Evolutionary conservation across 2,329 filamentous ascomycete species (phyloP), one percentile per base, ranked within the genome.

Genomic region (Claviceps sp.): DNA sequence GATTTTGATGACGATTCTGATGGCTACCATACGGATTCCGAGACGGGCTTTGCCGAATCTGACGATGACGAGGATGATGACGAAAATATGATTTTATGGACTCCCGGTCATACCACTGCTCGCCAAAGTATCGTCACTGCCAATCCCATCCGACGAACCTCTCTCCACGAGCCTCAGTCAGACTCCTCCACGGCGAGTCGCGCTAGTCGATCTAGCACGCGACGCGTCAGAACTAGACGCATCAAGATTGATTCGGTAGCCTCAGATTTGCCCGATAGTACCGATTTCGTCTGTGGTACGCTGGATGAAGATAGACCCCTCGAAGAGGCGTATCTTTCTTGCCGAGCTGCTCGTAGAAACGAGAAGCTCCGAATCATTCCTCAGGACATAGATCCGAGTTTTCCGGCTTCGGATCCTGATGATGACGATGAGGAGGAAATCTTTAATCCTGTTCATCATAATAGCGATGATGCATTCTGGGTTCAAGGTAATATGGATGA

Each of bases 241-340:
- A 55, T 58, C 45, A 65, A 62, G 57, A 57, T 60, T 42, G 61
- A 62, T 26, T 59, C 62, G 41, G 76, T 77, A 24, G 86, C 85
- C 1, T 87, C 88, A 2, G 88, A 95, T 63, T 75, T 98, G 11
- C 93, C 93, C 1, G 93, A 98, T 66, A 96, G 90, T 68, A 97
- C 93, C 14, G 93, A 98, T 66, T 98, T 98, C 59, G 93, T 98
- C n/a, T 97, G 93, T 62, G 93, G 93, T 54, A 98, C 93, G 1
- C 75, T 98, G 20, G 93, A 98, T 58, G 93, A 98, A 67, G 93
- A 98, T 62, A 83, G 88, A 45, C 88, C 89, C 2, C 71, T 97
- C n/a, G 93, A 98, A 65, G 88, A 90, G 59, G 91, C 88, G 0
- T 98, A 96, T 66, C 78, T 95, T 52, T 86, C 87, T 2, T 88